phyloP scores from a whole-genome alignment of 73 alveolate genomes.

The Uronychia setigera region DNA sequence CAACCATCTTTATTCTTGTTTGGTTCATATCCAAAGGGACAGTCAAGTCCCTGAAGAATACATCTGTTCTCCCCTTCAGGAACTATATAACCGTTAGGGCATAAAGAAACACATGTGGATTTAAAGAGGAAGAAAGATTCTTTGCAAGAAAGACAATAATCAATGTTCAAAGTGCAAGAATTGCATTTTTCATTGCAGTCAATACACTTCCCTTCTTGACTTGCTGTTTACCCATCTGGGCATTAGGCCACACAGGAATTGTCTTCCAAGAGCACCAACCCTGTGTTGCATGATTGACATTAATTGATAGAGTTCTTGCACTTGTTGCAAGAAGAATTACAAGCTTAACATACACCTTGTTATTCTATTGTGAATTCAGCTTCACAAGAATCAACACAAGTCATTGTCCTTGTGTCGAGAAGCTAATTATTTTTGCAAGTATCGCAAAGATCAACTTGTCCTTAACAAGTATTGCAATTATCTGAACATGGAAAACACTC shows the following conservation, averaged over 20 bases:
- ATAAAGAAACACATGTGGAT: slow-evolving; percentile 38
- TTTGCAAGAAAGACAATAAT: slow-evolving; percentile 50
- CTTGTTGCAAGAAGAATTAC: not conserved
- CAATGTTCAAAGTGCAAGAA: slow-evolving; percentile 51
- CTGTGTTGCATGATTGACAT: not conserved
- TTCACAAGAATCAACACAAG: not conserved
- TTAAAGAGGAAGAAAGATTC: slow-evolving; percentile 37
- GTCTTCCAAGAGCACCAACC: not conserved
- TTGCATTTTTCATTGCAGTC: slow-evolving; percentile 35
- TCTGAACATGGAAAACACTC: slow-evolving; percentile 4
- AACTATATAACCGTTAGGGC: slow-evolving; percentile 47
- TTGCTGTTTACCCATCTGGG: slow-evolving; percentile 28
- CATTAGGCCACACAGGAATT: slow-evolving; percentile 39
- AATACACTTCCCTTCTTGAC: slow-evolving; percentile 11
- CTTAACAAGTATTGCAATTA: not conserved
- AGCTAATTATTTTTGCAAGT: not conserved
- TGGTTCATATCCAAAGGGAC: slow-evolving; percentile 47
- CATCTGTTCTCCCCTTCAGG: slow-evolving; percentile 29
- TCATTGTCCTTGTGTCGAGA: not conserved
- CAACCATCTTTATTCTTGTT: slow-evolving; percentile 58
- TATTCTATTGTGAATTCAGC: not conserved
- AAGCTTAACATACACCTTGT: not conserved
- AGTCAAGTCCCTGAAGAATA: slow-evolving; percentile 49
- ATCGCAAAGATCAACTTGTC: not conserved
- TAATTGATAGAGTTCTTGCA: not conserved